Conservation (phyloP, 768 basidiomycete genomes). For the Lyophyllum atratum region DNA sequence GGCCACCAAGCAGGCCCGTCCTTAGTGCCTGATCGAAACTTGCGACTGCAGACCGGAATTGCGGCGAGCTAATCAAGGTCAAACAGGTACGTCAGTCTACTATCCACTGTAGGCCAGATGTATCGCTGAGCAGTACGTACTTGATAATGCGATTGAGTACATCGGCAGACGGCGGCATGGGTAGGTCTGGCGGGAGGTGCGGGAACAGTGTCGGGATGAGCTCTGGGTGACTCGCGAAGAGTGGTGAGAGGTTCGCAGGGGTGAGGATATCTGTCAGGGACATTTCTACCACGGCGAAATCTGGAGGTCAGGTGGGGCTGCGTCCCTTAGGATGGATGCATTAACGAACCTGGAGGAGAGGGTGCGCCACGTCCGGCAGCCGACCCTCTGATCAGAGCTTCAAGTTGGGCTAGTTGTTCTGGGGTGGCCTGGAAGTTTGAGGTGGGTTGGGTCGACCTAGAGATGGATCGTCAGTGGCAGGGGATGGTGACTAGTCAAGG, state of each 20-base stretch:
- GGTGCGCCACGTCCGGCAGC: conserved; percentile 32
- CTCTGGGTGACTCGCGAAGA: conserved; percentile 71
- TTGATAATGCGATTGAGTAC: conserved; percentile 74
- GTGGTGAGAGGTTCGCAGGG: conserved; percentile 66
- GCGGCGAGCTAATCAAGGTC: conserved; percentile 57
- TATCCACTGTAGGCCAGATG: too few species aligned
- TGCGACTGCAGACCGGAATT: conserved; percentile 77
- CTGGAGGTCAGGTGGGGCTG: neutral
- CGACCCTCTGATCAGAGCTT: conserved; percentile 53
- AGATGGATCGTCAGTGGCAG: neutral
- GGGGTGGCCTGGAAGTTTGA: conserved; percentile 47
- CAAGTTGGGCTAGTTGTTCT: conserved; percentile 69
- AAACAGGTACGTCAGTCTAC: neutral
- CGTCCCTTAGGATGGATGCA: neutral
- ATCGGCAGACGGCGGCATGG: conserved; percentile 66
- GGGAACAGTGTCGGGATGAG: conserved; percentile 75
- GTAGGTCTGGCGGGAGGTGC: conserved; percentile 79
- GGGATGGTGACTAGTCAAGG: neutral
- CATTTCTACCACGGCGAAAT: conserved; percentile 44
- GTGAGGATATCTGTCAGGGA: conserved; percentile 78
- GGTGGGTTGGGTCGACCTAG: conserved; percentile 6
- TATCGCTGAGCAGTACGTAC: conserved; percentile 20
- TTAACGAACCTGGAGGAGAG: conserved; percentile 32
- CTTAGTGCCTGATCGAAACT: conserved; percentile 84
- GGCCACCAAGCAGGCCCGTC: conserved; percentile 73